These are phyloP conservation scores for Liriodendron chinense DNA, from an alignment of 164 flowering plant genomes.

Conservation along the genomic window DNA sequence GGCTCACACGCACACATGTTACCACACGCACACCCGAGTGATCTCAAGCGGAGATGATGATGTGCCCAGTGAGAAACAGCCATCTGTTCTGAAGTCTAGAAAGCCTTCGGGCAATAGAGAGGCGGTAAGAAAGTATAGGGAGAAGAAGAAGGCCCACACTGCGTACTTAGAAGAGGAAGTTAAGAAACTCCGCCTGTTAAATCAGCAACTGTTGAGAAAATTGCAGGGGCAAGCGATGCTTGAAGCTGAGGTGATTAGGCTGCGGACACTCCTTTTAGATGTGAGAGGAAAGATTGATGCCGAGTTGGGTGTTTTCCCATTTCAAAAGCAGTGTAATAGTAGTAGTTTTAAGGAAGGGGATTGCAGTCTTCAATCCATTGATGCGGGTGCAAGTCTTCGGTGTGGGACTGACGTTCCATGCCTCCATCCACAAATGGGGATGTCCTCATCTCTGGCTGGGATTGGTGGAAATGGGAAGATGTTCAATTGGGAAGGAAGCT, in stretches of 20 bases:
- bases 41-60: slow-evolving; percentile 35
- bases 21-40: slow-evolving; percentile 59
- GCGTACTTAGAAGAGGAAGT: slow-evolving; percentile 73
- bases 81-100: slow-evolving; percentile 21
- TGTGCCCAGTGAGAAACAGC: slow-evolving; percentile 8
- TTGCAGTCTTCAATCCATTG: slow-evolving; percentile 21
- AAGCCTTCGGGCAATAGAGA: slow-evolving; percentile 57
- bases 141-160: slow-evolving; percentile 74
- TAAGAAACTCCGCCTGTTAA: slow-evolving; percentile 34
- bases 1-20: slow-evolving; percentile 65
- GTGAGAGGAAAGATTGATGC: slow-evolving; percentile 51
- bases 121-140: slow-evolving; percentile 75
- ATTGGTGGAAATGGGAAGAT: slow-evolving; percentile 19
- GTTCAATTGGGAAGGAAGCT: slow-evolving; percentile 23
- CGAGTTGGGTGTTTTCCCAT: slow-evolving; percentile 51
- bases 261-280: slow-evolving; percentile 43
- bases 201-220: slow-evolving; percentile 55
- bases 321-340: slow-evolving; percentile 32
- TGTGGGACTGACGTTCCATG: slow-evolving; percentile 31
- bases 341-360: slow-evolving; percentile 32
- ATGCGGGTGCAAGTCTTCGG: slow-evolving; percentile 14
- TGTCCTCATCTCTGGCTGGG: slow-evolving; percentile 14
- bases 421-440: slow-evolving; percentile 24
- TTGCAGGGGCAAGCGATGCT: slow-evolving; percentile 52
- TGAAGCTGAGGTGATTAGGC: slow-evolving; percentile 57